These are phyloP conservation scores for Glomus cerebriforme DNA, from an alignment of 192 early-diverging fungal genomes.

Conservation along the genomic window DNA sequence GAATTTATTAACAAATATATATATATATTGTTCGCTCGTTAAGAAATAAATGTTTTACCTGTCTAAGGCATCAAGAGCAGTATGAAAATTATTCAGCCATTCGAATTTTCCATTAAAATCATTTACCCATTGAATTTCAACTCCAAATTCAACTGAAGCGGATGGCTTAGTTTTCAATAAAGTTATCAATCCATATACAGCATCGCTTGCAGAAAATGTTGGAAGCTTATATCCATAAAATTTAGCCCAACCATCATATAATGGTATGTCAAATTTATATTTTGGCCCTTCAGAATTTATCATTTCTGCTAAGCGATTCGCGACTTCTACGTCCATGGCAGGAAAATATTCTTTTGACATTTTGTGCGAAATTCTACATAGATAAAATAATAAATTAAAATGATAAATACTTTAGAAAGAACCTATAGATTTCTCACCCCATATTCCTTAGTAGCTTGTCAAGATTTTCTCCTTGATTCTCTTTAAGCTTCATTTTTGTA, in stretches of 20 bases:
- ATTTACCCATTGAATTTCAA: slow-evolving; percentile 14
- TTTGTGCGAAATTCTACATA: not conserved
- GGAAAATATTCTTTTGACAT: slow-evolving; percentile 6
- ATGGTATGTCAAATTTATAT: not conserved
- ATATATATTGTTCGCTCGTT: not conserved
- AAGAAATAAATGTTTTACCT: not conserved
- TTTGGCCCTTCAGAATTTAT: slow-evolving; percentile 7
- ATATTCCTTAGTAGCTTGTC: slow-evolving; percentile 2
- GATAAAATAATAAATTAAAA: not conserved
- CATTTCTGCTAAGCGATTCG: not conserved
- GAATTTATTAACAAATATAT: not conserved
- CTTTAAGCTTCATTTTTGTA: slow-evolving; percentile 8
- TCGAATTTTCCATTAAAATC: not conserved
- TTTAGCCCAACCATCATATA: not conserved
- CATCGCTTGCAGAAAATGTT: slow-evolving; percentile 11
- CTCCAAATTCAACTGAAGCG: not conserved
- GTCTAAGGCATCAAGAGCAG: slow-evolving; percentile 1
- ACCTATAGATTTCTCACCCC: not conserved
- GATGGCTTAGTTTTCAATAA: slow-evolving; percentile 3
- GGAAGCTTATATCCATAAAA: slow-evolving; percentile 12
- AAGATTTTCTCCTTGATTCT: not conserved
- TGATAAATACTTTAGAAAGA: not conserved
- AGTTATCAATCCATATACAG: slow-evolving; percentile 1
- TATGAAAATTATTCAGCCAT: slow-evolving; percentile 20
- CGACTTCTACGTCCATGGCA: not conserved